phyloP scores from a whole-genome alignment of 768 basidiomycete species.

The Boletus rubroflammeus region DNA sequence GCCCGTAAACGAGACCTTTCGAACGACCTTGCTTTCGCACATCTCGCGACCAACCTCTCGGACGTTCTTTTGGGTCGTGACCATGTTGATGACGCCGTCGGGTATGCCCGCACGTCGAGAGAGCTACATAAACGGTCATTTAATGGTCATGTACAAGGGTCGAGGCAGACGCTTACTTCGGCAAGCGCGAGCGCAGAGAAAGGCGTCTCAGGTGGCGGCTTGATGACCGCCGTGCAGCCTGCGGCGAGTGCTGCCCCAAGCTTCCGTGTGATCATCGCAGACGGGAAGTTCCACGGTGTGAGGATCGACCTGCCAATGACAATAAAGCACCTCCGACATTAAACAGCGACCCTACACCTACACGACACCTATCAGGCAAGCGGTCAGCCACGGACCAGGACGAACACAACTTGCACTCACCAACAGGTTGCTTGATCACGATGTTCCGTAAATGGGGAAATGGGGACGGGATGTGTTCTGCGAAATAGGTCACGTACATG shows the following conservation, averaged over 20 bases:
- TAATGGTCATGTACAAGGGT: neutral
- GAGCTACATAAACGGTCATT: slow-evolving; percentile 44
- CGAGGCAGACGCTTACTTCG: slow-evolving; percentile 50
- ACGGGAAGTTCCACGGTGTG: slow-evolving; percentile 93
- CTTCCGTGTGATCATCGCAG: slow-evolving; percentile 92
- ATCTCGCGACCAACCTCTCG: slow-evolving; percentile 89
- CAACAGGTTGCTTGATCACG: slow-evolving; percentile 90
- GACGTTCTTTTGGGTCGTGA: slow-evolving; percentile 85
- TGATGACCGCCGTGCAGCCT: slow-evolving; percentile 95
- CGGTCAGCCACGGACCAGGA: slow-evolving; percentile 25
- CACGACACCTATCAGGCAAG: slow-evolving; percentile 41
- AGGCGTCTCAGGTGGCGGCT: slow-evolving; percentile 93
- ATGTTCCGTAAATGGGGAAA: slow-evolving; percentile 71
- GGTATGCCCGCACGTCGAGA: slow-evolving; percentile 88
- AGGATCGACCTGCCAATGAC: slow-evolving; percentile 57
- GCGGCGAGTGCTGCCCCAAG: slow-evolving; percentile 86
- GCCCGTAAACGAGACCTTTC: slow-evolving; percentile 91
- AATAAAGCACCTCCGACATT: neutral
- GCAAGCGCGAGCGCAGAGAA: slow-evolving; percentile 87
- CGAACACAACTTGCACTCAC: slow-evolving; percentile 44
- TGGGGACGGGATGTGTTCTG: slow-evolving; percentile 82
- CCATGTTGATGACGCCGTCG: slow-evolving; percentile 90
- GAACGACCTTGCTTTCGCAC: slow-evolving; percentile 82
- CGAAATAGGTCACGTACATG: neutral
- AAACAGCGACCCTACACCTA: slow-evolving; percentile 23